Conservation (phyloP, 2,329 filamentous ascomycete species). For the Apiospora rasikravindrae region DNA sequence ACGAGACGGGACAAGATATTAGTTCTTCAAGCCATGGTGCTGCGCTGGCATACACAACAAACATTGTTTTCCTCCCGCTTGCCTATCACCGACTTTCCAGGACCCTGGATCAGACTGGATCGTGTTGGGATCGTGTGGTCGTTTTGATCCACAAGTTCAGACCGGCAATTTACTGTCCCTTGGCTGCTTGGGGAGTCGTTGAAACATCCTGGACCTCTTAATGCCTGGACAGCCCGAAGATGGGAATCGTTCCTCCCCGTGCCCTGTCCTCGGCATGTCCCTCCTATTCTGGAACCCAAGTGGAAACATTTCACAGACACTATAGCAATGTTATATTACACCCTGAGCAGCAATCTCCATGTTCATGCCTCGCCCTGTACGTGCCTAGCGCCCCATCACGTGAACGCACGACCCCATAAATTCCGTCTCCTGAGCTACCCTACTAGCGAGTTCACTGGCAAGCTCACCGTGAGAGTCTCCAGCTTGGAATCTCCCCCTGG, state of each 20-base stretch:
- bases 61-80: constrained; percentile 6
- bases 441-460: neutral
- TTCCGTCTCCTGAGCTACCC: neutral
- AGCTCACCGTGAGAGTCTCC: neutral
- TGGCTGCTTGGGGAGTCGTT: constrained; percentile 9
- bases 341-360: constrained; percentile 14
- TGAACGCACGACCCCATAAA: neutral
- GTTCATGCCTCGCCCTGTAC: constrained; percentile 1
- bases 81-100: constrained; percentile 5
- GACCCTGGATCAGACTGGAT: constrained; percentile 15
- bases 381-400: neutral
- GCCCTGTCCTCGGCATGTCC: neutral
- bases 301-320: constrained; percentile 11
- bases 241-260: constrained; percentile 11
- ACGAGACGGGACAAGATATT: constrained; percentile 1
- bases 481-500: neutral
- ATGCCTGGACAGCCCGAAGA: constrained; percentile 7
- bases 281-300: constrained; percentile 13
- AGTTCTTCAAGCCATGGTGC: neutral
- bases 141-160: constrained; percentile 14
- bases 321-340: constrained; percentile 16
- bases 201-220: constrained; percentile 16
- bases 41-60: constrained; percentile 11
- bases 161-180: constrained; percentile 17
- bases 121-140: constrained; percentile 12